Evolutionary conservation across 495 filamentous ascomycete genomes (phyloP).

Genomic region (Podospora didyma): DNA sequence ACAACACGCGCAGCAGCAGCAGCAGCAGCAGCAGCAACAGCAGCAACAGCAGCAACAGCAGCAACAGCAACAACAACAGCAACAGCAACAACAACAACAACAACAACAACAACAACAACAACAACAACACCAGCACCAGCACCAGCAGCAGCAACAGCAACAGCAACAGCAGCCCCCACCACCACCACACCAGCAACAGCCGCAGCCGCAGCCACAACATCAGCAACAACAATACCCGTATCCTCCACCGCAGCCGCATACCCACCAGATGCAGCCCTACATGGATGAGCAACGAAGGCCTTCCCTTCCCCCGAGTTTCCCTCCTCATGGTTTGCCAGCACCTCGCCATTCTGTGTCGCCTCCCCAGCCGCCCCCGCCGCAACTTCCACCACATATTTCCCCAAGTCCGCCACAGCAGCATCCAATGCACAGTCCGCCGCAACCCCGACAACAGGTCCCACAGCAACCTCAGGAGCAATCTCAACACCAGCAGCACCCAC

Average conservation of each 20-base stretch:
- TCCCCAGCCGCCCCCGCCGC: slow-evolving; percentile 30
- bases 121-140: slow-evolving; percentile 32
- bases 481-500: slow-evolving; percentile 35
- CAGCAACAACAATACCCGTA: slow-evolving; percentile 53
- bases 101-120: slow-evolving; percentile 48
- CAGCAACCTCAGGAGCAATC: slow-evolving; percentile 32
- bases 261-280: slow-evolving; percentile 53
- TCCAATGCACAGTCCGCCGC: slow-evolving; percentile 9
- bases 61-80: slow-evolving; percentile 47
- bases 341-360: slow-evolving; percentile 41
- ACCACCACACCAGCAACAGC: slow-evolving; percentile 36
- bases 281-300: slow-evolving; percentile 64
- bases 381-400: slow-evolving; percentile 34
- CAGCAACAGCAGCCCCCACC: slow-evolving; percentile 53
- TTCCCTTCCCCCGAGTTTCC: slow-evolving; percentile 56
- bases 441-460: slow-evolving; percentile 27
- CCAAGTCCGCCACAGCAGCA: slow-evolving; percentile 29
- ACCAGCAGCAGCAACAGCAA: slow-evolving; percentile 37
- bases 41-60: slow-evolving; percentile 32
- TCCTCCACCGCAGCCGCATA: slow-evolving; percentile 27
- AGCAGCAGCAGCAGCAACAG: slow-evolving; percentile 42
- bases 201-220: slow-evolving; percentile 43
- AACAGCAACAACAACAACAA: slow-evolving; percentile 47
- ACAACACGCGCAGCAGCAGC: slow-evolving; percentile 16
- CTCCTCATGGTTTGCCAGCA: slow-evolving; percentile 26